Evolutionary conservation across 306 rosid genomes (phyloP), one percentile per base, ranked within the genome.

Genomic region (Gastrolobium villosum): DNA sequence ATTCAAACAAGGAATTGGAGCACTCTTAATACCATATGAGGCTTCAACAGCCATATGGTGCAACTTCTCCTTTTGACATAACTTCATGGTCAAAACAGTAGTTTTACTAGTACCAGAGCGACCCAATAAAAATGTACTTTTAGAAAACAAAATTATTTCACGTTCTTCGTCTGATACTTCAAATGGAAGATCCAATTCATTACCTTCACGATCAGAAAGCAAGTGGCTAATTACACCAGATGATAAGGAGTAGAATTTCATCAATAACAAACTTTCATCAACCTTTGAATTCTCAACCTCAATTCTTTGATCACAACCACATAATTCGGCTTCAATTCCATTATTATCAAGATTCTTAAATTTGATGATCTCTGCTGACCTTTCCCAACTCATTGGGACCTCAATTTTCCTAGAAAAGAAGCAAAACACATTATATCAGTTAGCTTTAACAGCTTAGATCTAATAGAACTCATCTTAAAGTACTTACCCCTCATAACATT

Each of bases 91-190:
- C 84, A 93, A 70, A 50, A 93, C 89, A 32, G 97, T 93, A 11
- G 98, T 93, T 85, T 93, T 93, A 28, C 98, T 97, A 0, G 98
- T 93, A 39, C 98, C 98, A n/a, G 97, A 93, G 9, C 94, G 88
- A 36, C 98, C 98, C 32, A 89, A 77, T 8, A 93, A 78, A 78
- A 93, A 93, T 7, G 86, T 74, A 64, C 98, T 93, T 84, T 39
- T 79, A 7, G 65, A 59, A 59, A 77, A 88, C 78, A 89, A 87
- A 6, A 93, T 88, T 57, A 89, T 88, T 35, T 91, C 92, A 31
- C n/a, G 77, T 74, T 93, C 91, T 84, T 91, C 81, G 7, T 91
- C 97, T 0, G 90, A 89, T 39, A 88, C 94, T 81, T 91, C 94
- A 79, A 91, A 91, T 0, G 98, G 98, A 35, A 91, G 87, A 74